Conservation (phyloP, 2,329 filamentous ascomycete species). For the Magnaporthiopsis incrustans region DNA sequence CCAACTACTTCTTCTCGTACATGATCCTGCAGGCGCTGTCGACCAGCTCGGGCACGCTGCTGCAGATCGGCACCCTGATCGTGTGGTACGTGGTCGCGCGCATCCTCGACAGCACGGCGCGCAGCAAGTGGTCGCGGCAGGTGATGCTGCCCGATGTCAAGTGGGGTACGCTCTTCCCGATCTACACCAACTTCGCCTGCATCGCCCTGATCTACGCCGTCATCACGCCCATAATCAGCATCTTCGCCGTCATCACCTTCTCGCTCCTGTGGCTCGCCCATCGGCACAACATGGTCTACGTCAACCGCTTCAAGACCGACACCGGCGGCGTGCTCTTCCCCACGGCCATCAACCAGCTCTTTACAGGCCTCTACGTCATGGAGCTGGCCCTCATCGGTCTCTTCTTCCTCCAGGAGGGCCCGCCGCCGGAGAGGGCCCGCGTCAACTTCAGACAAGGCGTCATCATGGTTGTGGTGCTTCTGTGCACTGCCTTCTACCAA, state of each 20-base stretch:
- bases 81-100: slow-evolving; percentile 76
- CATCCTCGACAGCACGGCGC: slow-evolving; percentile 72
- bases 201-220: slow-evolving; percentile 86
- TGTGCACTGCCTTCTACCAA: slow-evolving; percentile 72
- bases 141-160: slow-evolving; percentile 68
- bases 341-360: slow-evolving; percentile 87
- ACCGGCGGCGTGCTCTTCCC: slow-evolving; percentile 91
- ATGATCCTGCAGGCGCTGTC: slow-evolving; percentile 92
- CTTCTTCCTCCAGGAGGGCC: slow-evolving; percentile 73
- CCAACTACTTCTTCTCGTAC: slow-evolving; percentile 98
- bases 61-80: slow-evolving; percentile 73
- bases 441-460: slow-evolving; percentile 52
- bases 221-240: slow-evolving; percentile 79
- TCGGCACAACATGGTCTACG: slow-evolving; percentile 94
- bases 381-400: slow-evolving; percentile 82
- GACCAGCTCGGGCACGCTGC: slow-evolving; percentile 78
- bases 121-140: slow-evolving; percentile 79
- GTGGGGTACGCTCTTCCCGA: slow-evolving; percentile 92
- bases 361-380: slow-evolving; percentile 92
- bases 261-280: slow-evolving; percentile 87
- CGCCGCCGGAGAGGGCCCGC: slow-evolving; percentile 29
- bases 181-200: slow-evolving; percentile 94
- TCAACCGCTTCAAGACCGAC: slow-evolving; percentile 81
- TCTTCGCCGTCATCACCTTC: slow-evolving; percentile 93
- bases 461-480: slow-evolving; percentile 68